A percentile compares a stretch with the other conserved stretches of the same genome.
phyloP scores from a whole-genome alignment of 1,284 basidiomycete species.

The Ganoderma lucidum region DNA sequence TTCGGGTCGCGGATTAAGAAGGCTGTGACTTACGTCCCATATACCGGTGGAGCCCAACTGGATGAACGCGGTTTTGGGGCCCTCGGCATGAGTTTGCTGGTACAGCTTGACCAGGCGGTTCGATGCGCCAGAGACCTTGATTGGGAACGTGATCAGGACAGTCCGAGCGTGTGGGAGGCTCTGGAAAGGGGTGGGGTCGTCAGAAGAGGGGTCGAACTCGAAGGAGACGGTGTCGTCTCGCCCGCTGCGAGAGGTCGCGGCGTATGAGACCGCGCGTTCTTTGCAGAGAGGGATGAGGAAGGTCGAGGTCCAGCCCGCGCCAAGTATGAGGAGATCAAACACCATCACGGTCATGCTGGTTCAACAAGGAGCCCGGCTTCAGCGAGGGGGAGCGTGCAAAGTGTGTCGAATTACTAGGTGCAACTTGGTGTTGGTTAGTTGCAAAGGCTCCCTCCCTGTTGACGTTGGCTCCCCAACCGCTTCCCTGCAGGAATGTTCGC shows the following conservation, averaged over 20 bases:
- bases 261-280: slow-evolving; percentile 51
- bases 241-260: slow-evolving; percentile 64
- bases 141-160: slow-evolving; percentile 71
- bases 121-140: slow-evolving; percentile 54
- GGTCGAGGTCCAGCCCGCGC: slow-evolving; percentile 73
- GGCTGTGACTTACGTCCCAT: slow-evolving; percentile 58
- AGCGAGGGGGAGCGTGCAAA: too few species aligned
- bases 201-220: slow-evolving; percentile 53
- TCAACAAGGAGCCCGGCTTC: too few species aligned
- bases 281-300: slow-evolving; percentile 68
- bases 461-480: too few species aligned
- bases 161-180: slow-evolving; percentile 62
- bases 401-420: too few species aligned
- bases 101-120: slow-evolving; percentile 46
- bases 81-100: slow-evolving; percentile 41
- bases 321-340: slow-evolving; percentile 68
- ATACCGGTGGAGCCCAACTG: slow-evolving; percentile 70
- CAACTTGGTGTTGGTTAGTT: too few species aligned
- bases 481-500: too few species aligned
- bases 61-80: slow-evolving; percentile 50
- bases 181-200: slow-evolving; percentile 50
- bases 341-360: slow-evolving; percentile 3
- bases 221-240: slow-evolving; percentile 55
- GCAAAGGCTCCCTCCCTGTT: too few species aligned
- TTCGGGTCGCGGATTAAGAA: neutral